These are phyloP conservation scores for Calonectria hongkongensis DNA, from an alignment of 2,329 filamentous ascomycete genomes.

Conservation along the genomic window DNA sequence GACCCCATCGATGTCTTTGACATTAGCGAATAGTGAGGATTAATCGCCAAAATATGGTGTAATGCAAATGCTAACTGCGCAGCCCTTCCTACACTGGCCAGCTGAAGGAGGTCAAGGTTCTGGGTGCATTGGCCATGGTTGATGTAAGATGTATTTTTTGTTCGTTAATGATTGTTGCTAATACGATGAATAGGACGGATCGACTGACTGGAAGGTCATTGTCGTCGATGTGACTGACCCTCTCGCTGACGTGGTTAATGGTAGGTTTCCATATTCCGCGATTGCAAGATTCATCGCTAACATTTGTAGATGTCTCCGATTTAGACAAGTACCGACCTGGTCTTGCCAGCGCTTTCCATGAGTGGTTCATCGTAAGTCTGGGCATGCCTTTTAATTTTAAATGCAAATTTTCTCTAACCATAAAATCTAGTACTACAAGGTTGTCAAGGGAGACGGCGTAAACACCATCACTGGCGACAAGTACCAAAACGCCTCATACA, in stretches of 20 bases:
- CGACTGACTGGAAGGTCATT: conserved; percentile 65
- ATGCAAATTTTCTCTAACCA: not conserved
- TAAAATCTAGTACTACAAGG: conserved; percentile 62
- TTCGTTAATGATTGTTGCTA: not conserved
- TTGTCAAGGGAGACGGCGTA: conserved; percentile 59
- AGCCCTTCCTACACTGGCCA: conserved; percentile 60
- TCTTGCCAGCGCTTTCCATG: conserved; percentile 58
- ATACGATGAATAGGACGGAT: conserved; percentile 49
- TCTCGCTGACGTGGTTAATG: conserved; percentile 58
- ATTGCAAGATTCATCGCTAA: conserved; percentile 31
- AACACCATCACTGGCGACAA: conserved; percentile 61
- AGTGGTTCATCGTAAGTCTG: conserved; percentile 62
- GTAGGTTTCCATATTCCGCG: conserved; percentile 47
- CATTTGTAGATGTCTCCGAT: conserved; percentile 57
- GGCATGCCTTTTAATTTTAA: not conserved
- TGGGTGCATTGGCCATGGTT: conserved; percentile 63
- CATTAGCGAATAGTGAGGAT: conserved; percentile 53
- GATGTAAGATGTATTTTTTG: conserved; percentile 53
- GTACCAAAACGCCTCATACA: conserved; percentile 60
- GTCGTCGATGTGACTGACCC: conserved; percentile 62
- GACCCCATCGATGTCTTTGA: conserved; percentile 66
- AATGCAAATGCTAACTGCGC: not conserved
- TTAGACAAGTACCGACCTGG: conserved; percentile 63
- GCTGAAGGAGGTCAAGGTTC: conserved; percentile 64
- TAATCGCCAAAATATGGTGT: too few species aligned